Evolutionary conservation across 2,329 filamentous ascomycete species (phyloP), one percentile per base, ranked within the genome.

Genomic region (Alternaria hordeiaustralica): DNA sequence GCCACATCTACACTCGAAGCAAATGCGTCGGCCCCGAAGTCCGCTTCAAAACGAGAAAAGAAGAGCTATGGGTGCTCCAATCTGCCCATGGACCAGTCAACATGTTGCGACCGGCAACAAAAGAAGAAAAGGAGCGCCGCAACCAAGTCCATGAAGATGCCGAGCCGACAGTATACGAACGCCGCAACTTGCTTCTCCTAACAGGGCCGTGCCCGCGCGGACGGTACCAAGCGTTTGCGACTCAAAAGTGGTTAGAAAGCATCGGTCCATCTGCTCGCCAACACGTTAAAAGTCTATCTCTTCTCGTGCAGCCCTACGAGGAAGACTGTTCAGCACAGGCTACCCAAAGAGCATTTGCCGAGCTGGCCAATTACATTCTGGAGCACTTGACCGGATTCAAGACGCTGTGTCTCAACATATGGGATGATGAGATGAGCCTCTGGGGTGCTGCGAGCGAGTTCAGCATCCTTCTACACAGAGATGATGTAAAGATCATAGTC

Each of bases 161-260:
- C 13, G 51, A 77, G 4, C 69, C 73, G 9, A 33, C 71, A 3
- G 66, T 75, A 2, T 80, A 80, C 43, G 63, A 66, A 10, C 64
- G 58, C 6, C 64, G 71, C 9, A 75, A 71, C 28, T 73, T 79
- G 20, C 61, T 75, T 9, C 69, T 78, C 25, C 51, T 77, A 1
- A 74, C 71, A 8, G 74, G 75, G 0, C 74, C 73, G 1, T 78
- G 74, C 57, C 74, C 76, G 2, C 65, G 77, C 18, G 77, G 77
- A 15, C 66, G 76, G n/a, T 79, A 78, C 43, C 75, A 78, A 47
- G 70, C 74, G 4, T 74, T 76, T 50, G 76, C 74, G n/a, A 75
- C 76, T 0, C 64, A 67, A 10, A 62, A 51, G 1, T 78, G 71
- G 64, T 65, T 79, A n/a, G 56, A 68, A 5, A 60, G 60, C 1